A percentile compares a stretch with the other conserved stretches of the same genome.
These are phyloP conservation scores for Termitomyces sp. DNA, from an alignment of 768 basidiomycete species.

Conservation along the genomic window DNA sequence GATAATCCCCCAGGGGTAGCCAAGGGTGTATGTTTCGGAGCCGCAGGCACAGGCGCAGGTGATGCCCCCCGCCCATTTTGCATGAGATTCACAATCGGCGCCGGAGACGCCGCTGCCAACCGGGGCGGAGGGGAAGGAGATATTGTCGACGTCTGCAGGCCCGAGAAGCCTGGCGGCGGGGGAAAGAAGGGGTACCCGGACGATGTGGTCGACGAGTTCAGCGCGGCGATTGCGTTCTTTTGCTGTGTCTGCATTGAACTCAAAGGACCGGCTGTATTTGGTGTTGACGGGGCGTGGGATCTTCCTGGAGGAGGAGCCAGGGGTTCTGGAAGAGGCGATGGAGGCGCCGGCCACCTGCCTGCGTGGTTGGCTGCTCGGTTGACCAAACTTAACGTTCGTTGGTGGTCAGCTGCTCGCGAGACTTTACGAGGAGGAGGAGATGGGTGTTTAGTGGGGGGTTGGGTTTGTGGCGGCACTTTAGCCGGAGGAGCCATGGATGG, in stretches of 20 bases:
- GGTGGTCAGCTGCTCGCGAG: constrained; percentile 42
- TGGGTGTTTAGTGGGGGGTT: constrained; percentile 11
- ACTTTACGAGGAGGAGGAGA: constrained; percentile 19
- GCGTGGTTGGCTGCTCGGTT: constrained; percentile 48
- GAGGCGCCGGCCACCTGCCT: constrained; percentile 38
- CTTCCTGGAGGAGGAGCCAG: constrained; percentile 18
- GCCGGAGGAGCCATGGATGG: constrained; percentile 1
- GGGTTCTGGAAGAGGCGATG: constrained; percentile 19
- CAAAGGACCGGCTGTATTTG: background rate
- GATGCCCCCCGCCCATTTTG: background rate
- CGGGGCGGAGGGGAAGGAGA: background rate
- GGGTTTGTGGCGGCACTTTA: background rate
- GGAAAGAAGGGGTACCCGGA: constrained; percentile 8
- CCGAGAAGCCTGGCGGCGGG: constrained; percentile 11
- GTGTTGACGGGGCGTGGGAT: constrained; percentile 6
- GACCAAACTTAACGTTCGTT: constrained; percentile 54
- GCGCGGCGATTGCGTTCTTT: constrained; percentile 20
- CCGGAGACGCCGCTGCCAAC: background rate
- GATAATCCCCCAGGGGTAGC: constrained; percentile 51
- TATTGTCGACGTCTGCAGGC: constrained; percentile 2
- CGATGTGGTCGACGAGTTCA: constrained; percentile 15
- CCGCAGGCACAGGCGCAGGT: background rate
- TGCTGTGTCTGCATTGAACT: constrained; percentile 25
- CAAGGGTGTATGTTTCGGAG: constrained; percentile 11
- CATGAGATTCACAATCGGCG: background rate